Conservation (phyloP, 2,329 filamentous ascomycete genomes). For the Didymella pomorum region DNA sequence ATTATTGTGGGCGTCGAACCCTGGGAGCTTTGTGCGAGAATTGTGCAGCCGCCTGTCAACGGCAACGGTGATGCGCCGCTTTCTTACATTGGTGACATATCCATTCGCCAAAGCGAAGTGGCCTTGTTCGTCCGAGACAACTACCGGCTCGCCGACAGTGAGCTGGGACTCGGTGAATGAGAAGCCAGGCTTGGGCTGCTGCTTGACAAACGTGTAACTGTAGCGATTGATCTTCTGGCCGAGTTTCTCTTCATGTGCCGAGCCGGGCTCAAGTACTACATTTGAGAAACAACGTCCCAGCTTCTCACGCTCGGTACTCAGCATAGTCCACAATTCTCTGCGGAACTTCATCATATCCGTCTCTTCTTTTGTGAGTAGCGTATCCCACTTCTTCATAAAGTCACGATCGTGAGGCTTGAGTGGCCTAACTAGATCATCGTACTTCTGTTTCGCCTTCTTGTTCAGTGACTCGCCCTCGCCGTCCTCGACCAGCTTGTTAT, state of each 20-base stretch:
- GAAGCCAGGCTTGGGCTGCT: slow-evolving; percentile 66
- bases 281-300: slow-evolving; percentile 89
- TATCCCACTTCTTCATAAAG: slow-evolving; percentile 96
- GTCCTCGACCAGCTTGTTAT: slow-evolving; percentile 87
- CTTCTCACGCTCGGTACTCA: slow-evolving; percentile 86
- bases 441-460: slow-evolving; percentile 79
- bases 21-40: slow-evolving; percentile 75
- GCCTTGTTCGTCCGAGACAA: slow-evolving; percentile 93
- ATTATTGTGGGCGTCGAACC: slow-evolving; percentile 78
- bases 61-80: slow-evolving; percentile 80
- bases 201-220: slow-evolving; percentile 83
- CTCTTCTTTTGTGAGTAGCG: slow-evolving; percentile 91
- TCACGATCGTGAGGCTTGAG: slow-evolving; percentile 76
- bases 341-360: slow-evolving; percentile 86
- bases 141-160: slow-evolving; percentile 84
- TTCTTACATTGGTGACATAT: slow-evolving; percentile 80
- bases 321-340: slow-evolving; percentile 94
- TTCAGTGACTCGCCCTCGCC: slow-evolving; percentile 83
- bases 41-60: slow-evolving; percentile 92
- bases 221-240: slow-evolving; percentile 90
- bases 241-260: slow-evolving; percentile 72
- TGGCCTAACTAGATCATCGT: slow-evolving; percentile 80
- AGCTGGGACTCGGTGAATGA: slow-evolving; percentile 94
- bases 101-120: slow-evolving; percentile 96
- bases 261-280: slow-evolving; percentile 82